Conservation (phyloP, 306 rosid genomes). For the Luffa acutangula region DNA sequence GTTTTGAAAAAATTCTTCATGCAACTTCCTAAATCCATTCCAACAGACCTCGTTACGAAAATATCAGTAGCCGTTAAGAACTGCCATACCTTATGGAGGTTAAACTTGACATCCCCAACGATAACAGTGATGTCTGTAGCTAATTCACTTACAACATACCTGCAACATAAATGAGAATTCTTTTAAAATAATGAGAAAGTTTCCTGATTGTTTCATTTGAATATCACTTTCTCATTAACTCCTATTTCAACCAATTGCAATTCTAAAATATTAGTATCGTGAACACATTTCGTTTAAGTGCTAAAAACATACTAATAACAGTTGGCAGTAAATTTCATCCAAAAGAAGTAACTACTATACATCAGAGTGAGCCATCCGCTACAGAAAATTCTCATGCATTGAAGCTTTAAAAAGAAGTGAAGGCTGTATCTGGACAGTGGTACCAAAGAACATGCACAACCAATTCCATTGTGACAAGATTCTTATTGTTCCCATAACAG, state of each 20-base stretch:
- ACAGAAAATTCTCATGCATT: neutral
- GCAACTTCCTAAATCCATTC: neutral
- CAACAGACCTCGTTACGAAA: neutral
- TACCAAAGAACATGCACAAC: neutral
- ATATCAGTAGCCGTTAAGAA: neutral
- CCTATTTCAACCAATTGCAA: neutral
- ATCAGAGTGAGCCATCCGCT: neutral
- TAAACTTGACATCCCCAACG: slow-evolving; percentile 60
- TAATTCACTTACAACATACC: slow-evolving; percentile 84
- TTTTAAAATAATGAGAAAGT: slow-evolving; percentile 4
- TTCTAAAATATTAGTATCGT: neutral
- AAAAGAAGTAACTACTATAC: neutral
- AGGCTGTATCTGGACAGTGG: neutral
- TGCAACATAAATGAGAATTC: slow-evolving; percentile 25
- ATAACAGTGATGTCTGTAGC: slow-evolving; percentile 54
- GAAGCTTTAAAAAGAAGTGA: slow-evolving; percentile 1
- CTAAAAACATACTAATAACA: neutral
- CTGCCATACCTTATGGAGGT: slow-evolving; percentile 65
- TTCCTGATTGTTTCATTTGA: neutral
- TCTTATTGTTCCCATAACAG: neutral
- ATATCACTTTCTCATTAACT: neutral
- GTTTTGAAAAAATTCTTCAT: neutral
- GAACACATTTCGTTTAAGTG: neutral
- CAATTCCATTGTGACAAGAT: neutral
- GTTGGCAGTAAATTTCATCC: neutral